Evolutionary conservation across 345 rosid genomes (phyloP).

Genomic region (Isatis tinctoria): DNA sequence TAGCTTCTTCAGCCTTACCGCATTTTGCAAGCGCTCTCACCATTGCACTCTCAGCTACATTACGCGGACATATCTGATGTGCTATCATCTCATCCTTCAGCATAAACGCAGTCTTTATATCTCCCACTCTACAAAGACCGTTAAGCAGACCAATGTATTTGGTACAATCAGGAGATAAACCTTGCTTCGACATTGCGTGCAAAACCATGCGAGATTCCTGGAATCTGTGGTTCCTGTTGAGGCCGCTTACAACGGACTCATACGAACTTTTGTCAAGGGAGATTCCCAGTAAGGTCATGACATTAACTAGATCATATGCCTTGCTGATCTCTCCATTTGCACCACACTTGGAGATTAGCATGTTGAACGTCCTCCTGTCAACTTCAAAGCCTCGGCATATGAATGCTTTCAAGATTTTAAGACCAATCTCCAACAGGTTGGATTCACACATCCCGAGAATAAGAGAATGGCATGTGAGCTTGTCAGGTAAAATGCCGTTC

Average conservation of each 20-base stretch:
- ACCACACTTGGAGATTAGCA: conserved; percentile 57
- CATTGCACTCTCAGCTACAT: conserved; percentile 81
- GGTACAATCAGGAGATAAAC: conserved; percentile 42
- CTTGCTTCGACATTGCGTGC: conserved; percentile 56
- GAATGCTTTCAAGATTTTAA: conserved; percentile 58
- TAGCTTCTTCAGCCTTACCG: conserved; percentile 78
- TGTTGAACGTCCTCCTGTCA: conserved; percentile 50
- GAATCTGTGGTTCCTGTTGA: conserved; percentile 47
- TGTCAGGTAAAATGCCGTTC: conserved; percentile 54
- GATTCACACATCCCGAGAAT: conserved; percentile 63
- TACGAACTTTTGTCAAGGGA: conserved; percentile 43
- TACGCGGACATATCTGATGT: conserved; percentile 36
- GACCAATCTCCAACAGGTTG: conserved; percentile 54
- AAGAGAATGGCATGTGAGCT: conserved; percentile 61
- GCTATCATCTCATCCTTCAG: conserved; percentile 69
- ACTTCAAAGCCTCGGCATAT: conserved; percentile 46
- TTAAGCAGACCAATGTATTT: conserved; percentile 57
- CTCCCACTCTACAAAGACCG: conserved; percentile 61
- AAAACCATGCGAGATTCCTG: conserved; percentile 49
- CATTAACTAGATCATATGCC: conserved; percentile 49
- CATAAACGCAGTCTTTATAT: conserved; percentile 53
- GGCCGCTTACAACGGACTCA: conserved; percentile 41
- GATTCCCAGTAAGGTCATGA: conserved; percentile 48
- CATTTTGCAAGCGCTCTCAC: conserved; percentile 80
- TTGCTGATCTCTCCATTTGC: conserved; percentile 38